Percentiles rank a stretch among this genome's conserved stretches.
Evolutionary conservation across 2,329 filamentous ascomycete species (phyloP).

Genomic region (Colletotrichum sidae): DNA sequence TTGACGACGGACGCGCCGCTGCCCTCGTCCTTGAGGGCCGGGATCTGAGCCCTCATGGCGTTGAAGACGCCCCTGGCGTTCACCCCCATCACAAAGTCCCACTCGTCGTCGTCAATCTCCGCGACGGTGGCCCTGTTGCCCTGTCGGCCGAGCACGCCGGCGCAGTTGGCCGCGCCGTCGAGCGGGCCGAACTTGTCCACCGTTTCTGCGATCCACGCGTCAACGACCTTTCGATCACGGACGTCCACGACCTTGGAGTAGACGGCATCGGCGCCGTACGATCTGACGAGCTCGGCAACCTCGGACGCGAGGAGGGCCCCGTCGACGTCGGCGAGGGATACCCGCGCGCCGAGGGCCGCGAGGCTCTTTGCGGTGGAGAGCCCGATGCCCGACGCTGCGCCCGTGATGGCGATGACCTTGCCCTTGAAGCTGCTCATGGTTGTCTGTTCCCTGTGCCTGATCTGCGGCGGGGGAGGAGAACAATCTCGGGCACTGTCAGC

Average conservation of each 20-base stretch:
- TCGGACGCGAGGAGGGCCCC: slow-evolving; percentile 43
- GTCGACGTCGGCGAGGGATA: slow-evolving; percentile 62
- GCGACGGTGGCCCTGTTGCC: slow-evolving; percentile 36
- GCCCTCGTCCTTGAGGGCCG: slow-evolving; percentile 48
- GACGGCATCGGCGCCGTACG: slow-evolving; percentile 20
- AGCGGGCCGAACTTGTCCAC: slow-evolving; percentile 50
- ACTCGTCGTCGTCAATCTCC: slow-evolving; percentile 52
- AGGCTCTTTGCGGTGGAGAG: slow-evolving; percentile 59
- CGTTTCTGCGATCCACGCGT: slow-evolving; percentile 47
- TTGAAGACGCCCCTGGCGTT: slow-evolving; percentile 62
- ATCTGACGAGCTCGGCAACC: slow-evolving; percentile 18
- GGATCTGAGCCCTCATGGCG: slow-evolving; percentile 61
- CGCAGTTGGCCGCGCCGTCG: slow-evolving; percentile 57
- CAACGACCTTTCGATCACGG: slow-evolving; percentile 32
- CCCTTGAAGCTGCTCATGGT: slow-evolving; percentile 37
- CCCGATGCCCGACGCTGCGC: slow-evolving; percentile 63
- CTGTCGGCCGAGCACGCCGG: slow-evolving; percentile 40
- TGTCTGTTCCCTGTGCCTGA: neutral
- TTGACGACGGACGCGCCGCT: slow-evolving; percentile 58
- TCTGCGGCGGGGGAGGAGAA: too few species aligned
- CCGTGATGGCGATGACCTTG: slow-evolving; percentile 62
- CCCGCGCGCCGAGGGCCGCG: slow-evolving; percentile 53
- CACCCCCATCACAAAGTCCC: slow-evolving; percentile 56
- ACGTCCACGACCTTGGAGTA: slow-evolving; percentile 36
- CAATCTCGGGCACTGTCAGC: too few species aligned